A percentile compares a stretch with the other conserved stretches of the same genome.
phyloP scores from a whole-genome alignment of 768 basidiomycete genomes.

The Leccinum aurantiacum region DNA sequence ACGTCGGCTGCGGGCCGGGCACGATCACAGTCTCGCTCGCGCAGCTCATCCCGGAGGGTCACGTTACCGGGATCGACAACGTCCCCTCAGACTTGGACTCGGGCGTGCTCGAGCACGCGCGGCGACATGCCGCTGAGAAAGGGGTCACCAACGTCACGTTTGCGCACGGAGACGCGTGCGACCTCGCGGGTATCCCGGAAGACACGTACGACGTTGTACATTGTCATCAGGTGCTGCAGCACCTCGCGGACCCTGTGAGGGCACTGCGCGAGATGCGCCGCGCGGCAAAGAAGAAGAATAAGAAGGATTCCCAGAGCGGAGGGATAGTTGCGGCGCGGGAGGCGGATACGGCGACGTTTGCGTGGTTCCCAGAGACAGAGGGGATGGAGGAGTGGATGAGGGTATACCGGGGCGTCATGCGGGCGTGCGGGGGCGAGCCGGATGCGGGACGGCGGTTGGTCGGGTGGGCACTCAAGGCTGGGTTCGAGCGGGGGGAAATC shows the following conservation, averaged over 20 bases:
- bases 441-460: conserved; percentile 39
- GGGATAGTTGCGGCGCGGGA: conserved; percentile 49
- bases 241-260: conserved; percentile 41
- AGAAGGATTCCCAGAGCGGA: conserved; percentile 23
- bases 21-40: conserved; percentile 50
- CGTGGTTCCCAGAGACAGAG: conserved; percentile 37
- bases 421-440: conserved; percentile 39
- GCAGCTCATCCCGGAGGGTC: conserved; percentile 38
- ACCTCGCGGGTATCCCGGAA: conserved; percentile 38
- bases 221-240: conserved; percentile 51
- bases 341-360: conserved; percentile 35
- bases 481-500: conserved; percentile 31
- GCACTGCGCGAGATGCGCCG: conserved; percentile 48
- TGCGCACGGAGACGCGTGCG: conserved; percentile 37
- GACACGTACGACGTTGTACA: conserved; percentile 48
- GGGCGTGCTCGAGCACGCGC: conserved; percentile 38
- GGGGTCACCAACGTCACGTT: conserved; percentile 42
- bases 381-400: conserved; percentile 30
- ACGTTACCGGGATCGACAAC: conserved; percentile 45
- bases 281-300: conserved; percentile 34
- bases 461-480: conserved; percentile 39
- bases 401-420: conserved; percentile 20
- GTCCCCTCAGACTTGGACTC: conserved; percentile 14
- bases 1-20: conserved; percentile 53
- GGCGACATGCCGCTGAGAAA: conserved; percentile 25